These are phyloP conservation scores for Salvia hispanica DNA, from an alignment of 257 asterid species.

Conservation along the genomic window DNA sequence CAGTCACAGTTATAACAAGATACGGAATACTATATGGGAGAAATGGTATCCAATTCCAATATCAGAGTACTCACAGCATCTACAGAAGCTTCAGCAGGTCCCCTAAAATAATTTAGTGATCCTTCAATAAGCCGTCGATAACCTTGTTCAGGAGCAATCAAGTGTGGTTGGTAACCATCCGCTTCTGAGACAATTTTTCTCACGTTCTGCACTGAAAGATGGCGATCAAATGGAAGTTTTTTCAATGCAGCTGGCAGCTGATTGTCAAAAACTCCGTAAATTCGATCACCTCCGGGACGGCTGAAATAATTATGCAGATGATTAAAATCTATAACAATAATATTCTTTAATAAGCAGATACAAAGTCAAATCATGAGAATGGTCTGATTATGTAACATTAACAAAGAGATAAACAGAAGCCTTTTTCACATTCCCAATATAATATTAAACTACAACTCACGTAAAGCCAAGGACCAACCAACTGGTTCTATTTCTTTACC, in stretches of 20 bases:
- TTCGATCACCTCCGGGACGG: slow-evolving; percentile 94
- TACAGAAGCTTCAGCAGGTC: slow-evolving; percentile 97
- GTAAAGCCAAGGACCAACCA: too few relatives aligned
- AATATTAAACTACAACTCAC: too few relatives aligned
- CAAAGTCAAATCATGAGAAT: too few relatives aligned
- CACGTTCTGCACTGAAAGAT: slow-evolving; percentile 82
- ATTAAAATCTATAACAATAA: slow-evolving; percentile 28
- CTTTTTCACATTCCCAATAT: too few relatives aligned
- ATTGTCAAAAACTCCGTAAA: slow-evolving; percentile 94
- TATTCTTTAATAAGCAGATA: not conserved
- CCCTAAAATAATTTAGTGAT: slow-evolving; percentile 80
- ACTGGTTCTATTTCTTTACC: too few relatives aligned
- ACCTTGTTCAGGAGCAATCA: slow-evolving; percentile 99
- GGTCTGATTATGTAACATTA: too few relatives aligned
- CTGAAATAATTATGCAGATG: slow-evolving; percentile 45
- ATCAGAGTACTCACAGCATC: slow-evolving; percentile 75
- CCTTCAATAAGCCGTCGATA: slow-evolving; percentile 94
- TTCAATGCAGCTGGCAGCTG: slow-evolving; percentile 95
- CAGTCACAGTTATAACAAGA: slow-evolving; percentile 16
- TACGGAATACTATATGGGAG: not conserved
- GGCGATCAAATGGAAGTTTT: slow-evolving; percentile 92
- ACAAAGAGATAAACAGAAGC: too few relatives aligned
- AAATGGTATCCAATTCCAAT: slow-evolving; percentile 8
- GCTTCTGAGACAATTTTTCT: slow-evolving; percentile 93
- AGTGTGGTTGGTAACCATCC: slow-evolving; percentile 98